Base-by-base conservation (phyloP, 2,329 filamentous ascomycete species). In the Leptodontidium sp. region DNA sequence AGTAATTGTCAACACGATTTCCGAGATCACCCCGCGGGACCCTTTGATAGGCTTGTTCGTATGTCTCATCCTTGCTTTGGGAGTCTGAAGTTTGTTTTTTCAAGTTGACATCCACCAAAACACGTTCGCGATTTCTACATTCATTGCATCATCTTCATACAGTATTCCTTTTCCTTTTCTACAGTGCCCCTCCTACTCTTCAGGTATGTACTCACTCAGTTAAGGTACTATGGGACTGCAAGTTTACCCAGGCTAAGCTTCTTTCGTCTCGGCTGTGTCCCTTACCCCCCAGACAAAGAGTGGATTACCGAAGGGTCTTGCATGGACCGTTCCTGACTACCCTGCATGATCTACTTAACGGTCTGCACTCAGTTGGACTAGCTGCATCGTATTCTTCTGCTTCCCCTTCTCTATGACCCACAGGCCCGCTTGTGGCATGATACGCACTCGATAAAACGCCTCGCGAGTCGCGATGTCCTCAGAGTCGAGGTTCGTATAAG, bases 371-470 rank as follows among this genome's bases (percentile, higher is more conserved):
- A 62, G 43, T 62, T 17, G 43, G 26, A 32, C 26, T 62, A 62
- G 59, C 59, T 32, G 26, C 43, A 17, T 21, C 43, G 59, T 47
- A 47, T 49, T 26, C 5, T 50, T 49, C 40, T 49, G 8, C 43
- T 50, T n/a, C n/a, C 15, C 49, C 59, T 35, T 14, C 59, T 62
- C 4, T 62, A 29, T 17, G 57, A 43, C 38, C 57, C 57, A 62
- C 59, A 62, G 24, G 11, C 55, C 35, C 35, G 43, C 43, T 35
- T 49, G 45, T 50, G 26, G 40, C 59, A 49, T 50, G 26, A 29
- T 62, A 47, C 43, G 45, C 43, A 21, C 7, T 61, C 26, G 47
- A 50, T 49, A 50, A 49, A 50, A 47, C 59, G 45, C 59, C 59
- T 62, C 35, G 12, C 12, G 52, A 55, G 35, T 59, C 57, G 40